Evolutionary conservation across 225 moss, liverwort and hornwort genomes (phyloP).

Genomic region (Sphagnum contortum): DNA sequence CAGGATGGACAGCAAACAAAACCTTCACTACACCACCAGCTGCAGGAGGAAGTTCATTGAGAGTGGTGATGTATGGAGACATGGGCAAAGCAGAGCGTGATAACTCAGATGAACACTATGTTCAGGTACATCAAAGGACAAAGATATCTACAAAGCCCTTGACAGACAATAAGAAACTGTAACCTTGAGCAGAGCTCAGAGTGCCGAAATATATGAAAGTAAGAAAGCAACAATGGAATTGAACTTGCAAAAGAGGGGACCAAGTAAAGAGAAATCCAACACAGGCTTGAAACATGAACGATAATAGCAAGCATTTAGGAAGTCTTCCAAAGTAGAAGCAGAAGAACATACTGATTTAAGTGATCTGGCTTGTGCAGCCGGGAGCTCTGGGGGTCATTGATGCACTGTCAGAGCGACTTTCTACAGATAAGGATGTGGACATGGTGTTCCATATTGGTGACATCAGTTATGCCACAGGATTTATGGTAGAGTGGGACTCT

Average conservation of each 20-base stretch:
- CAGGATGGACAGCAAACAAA: conserved; percentile 36
- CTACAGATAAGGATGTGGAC: conserved; percentile 21
- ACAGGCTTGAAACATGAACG: too few species aligned
- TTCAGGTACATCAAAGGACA: conserved; percentile 34
- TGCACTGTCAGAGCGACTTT: conserved; percentile 15
- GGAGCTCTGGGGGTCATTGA: conserved; percentile 32
- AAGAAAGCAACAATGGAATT: too few species aligned
- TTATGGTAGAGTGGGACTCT: conserved; percentile 74
- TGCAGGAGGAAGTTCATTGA: conserved; percentile 20
- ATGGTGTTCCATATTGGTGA: conserved; percentile 65
- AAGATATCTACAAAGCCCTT: too few species aligned
- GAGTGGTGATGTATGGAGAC: conserved; percentile 53
- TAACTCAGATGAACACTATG: conserved; percentile 42
- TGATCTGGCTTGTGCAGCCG: conserved; percentile 15
- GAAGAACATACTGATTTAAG: background rate
- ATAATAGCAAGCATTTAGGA: too few species aligned
- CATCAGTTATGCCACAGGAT: conserved; percentile 78
- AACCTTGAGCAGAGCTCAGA: too few species aligned
- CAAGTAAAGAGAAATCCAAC: too few species aligned
- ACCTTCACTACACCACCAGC: conserved; percentile 52
- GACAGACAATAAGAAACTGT: too few species aligned
- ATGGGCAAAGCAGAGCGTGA: conserved; percentile 80
- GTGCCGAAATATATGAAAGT: too few species aligned
- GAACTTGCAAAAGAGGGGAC: too few species aligned
- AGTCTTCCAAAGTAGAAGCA: too few species aligned